A percentile compares a stretch with the other conserved stretches of the same genome.
Evolutionary conservation across 768 basidiomycete species (phyloP).

Genomic region (Russula sp.): DNA sequence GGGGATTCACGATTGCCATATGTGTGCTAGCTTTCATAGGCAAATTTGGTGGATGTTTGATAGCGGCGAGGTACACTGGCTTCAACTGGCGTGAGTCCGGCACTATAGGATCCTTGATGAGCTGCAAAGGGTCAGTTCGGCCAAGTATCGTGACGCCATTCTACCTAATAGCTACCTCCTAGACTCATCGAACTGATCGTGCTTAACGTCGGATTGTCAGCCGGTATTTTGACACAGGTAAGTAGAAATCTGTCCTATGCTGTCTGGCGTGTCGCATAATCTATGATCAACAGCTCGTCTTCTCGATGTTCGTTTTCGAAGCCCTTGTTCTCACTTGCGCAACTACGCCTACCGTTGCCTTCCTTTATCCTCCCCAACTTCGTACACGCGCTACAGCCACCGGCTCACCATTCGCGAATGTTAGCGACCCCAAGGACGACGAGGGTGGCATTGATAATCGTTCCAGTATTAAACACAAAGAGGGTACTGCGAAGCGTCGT

Average conservation of each 20-base stretch:
- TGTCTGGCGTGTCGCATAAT: not conserved
- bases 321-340: conserved; percentile 77
- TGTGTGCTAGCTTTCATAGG: conserved; percentile 70
- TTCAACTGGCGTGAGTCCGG: conserved; percentile 76
- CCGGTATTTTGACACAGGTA: conserved; percentile 63
- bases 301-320: conserved; percentile 93
- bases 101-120: conserved; percentile 89
- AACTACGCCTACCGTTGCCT: conserved; percentile 68
- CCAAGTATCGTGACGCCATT: not conserved
- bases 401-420: conserved; percentile 42
- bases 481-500: conserved; percentile 41
- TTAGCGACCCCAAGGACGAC: conserved; percentile 20
- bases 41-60: conserved; percentile 81
- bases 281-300: conserved; percentile 42
- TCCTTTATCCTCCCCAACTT: conserved; percentile 57
- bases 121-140: conserved; percentile 73
- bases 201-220: conserved; percentile 84
- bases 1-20: conserved; percentile 84
- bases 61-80: conserved; percentile 58
- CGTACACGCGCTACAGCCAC: conserved; percentile 43
- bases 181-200: conserved; percentile 92
- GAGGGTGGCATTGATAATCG: not conserved
- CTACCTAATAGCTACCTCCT: not conserved
- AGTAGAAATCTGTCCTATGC: conserved; percentile 1
- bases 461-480: not conserved